Evolutionary conservation across 176 grass and related monocot genomes (phyloP).

Genomic region (Melocanna baccifera): DNA sequence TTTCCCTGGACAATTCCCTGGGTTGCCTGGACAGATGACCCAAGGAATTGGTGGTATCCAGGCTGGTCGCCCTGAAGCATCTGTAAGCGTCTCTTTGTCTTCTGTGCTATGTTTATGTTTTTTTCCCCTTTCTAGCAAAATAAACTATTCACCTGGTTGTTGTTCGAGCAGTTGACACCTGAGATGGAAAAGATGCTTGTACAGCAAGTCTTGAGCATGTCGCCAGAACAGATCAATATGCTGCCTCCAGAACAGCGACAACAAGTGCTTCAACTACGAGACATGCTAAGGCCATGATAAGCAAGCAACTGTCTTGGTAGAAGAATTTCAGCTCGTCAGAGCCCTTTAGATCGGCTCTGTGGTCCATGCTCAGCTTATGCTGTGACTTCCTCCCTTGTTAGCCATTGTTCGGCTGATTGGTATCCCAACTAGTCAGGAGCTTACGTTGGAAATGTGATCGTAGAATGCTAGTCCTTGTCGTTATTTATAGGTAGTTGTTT

Average conservation of each 20-base stretch:
- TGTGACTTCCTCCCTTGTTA: neutral
- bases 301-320: neutral
- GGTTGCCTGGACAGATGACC: slow-evolving; percentile 59
- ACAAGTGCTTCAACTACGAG: slow-evolving; percentile 90
- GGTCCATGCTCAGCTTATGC: neutral
- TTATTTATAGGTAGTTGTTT: neutral
- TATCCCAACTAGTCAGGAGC: neutral
- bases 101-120: neutral
- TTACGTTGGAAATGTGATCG: neutral
- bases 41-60: slow-evolving; percentile 53
- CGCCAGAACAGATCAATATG: slow-evolving; percentile 79
- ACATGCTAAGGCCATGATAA: slow-evolving; percentile 64
- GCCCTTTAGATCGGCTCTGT: neutral
- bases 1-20: slow-evolving; percentile 56
- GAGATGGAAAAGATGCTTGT: slow-evolving; percentile 92
- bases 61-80: slow-evolving; percentile 39
- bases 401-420: neutral
- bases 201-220: slow-evolving; percentile 89
- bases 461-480: neutral
- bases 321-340: neutral
- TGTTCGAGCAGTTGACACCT: slow-evolving; percentile 62
- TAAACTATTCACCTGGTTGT: slow-evolving; percentile 19
- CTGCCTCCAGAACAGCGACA: slow-evolving; percentile 89
- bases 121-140: neutral
- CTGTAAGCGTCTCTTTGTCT: slow-evolving; percentile 37